Percentiles rank a stretch among this genome's conserved stretches.
These are phyloP conservation scores for Stygiomarasmius scandens DNA, from an alignment of 1,284 basidiomycete species.

Conservation along the genomic window DNA sequence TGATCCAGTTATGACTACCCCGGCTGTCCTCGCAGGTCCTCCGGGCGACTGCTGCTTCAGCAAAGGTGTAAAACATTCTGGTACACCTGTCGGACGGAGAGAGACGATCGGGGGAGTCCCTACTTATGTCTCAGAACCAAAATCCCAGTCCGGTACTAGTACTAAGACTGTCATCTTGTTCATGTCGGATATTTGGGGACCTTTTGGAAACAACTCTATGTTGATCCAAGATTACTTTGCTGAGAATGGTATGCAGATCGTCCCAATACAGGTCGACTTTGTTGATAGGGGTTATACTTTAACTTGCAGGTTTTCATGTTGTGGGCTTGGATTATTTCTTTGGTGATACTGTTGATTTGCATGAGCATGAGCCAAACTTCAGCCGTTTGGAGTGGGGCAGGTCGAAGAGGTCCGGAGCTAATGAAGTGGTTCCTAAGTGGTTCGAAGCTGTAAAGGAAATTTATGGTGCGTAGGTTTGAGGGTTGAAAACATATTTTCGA, in stretches of 20 bases:
- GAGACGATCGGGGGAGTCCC: constrained; percentile 47
- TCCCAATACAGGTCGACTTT: too few relatives aligned
- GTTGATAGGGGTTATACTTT: too few relatives aligned
- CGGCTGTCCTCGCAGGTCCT: constrained; percentile 40
- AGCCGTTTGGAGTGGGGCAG: constrained; percentile 10
- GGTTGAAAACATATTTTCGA: too few relatives aligned
- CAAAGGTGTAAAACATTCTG: constrained; percentile 47
- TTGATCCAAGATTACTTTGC: constrained; percentile 57
- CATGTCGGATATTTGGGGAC: constrained; percentile 51
- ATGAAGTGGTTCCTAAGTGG: constrained; percentile 47
- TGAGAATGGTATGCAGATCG: constrained; percentile 46
- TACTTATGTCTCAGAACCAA: constrained; percentile 56
- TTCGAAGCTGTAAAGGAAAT: constrained; percentile 45
- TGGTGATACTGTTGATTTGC: constrained; percentile 9
- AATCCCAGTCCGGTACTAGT: constrained; percentile 9
- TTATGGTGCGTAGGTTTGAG: constrained; percentile 40
- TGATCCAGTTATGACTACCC: constrained; percentile 17
- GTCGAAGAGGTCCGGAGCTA: constrained; percentile 25
- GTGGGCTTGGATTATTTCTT: constrained; percentile 18
- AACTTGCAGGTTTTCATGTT: constrained; percentile 13
- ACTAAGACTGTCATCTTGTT: constrained; percentile 49
- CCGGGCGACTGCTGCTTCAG: constrained; percentile 47
- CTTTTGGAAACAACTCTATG: constrained; percentile 51
- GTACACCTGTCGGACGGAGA: constrained; percentile 44
- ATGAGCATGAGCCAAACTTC: constrained; percentile 12